Conservation (phyloP, 2,329 filamentous ascomycete species). For the Cladobotryum protrusum region DNA sequence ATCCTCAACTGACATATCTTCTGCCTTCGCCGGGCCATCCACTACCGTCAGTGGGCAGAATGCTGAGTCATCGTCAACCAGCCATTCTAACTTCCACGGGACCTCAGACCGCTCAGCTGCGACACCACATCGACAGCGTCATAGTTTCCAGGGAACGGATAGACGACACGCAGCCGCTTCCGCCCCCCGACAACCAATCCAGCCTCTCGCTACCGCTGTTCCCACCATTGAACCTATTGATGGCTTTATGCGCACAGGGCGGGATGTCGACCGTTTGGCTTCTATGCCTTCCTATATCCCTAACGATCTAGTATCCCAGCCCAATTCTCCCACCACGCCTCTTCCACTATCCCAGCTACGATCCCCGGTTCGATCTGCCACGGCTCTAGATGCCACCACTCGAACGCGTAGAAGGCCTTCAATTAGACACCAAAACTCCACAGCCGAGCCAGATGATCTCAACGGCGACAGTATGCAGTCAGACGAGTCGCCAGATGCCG, state of each 20-base stretch:
- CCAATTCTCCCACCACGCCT: slow-evolving; percentile 84
- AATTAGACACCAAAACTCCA: slow-evolving; percentile 85
- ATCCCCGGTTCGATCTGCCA: slow-evolving; percentile 49
- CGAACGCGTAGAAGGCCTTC: slow-evolving; percentile 68
- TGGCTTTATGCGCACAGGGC: slow-evolving; percentile 71
- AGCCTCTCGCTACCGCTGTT: slow-evolving; percentile 61
- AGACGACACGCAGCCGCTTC: slow-evolving; percentile 43
- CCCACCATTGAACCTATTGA: slow-evolving; percentile 64
- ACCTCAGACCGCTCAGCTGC: slow-evolving; percentile 14
- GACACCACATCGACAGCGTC: slow-evolving; percentile 39
- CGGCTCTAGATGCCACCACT: slow-evolving; percentile 44
- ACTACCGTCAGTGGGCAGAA: slow-evolving; percentile 21
- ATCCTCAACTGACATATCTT: slow-evolving; percentile 55
- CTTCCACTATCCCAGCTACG: slow-evolving; percentile 57
- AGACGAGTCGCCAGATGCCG: slow-evolving; percentile 69
- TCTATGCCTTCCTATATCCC: slow-evolving; percentile 71
- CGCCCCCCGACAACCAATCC: slow-evolving; percentile 41
- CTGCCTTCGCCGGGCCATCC: slow-evolving; percentile 34
- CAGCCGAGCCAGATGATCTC: slow-evolving; percentile 81
- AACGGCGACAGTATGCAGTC: slow-evolving; percentile 76
- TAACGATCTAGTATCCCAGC: slow-evolving; percentile 72
- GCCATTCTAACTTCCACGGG: slow-evolving; percentile 11
- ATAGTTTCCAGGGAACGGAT: slow-evolving; percentile 47
- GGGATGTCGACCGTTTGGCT: slow-evolving; percentile 74
- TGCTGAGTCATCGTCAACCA: slow-evolving; percentile 18